These are phyloP conservation scores for Fragaria iinumae DNA, from an alignment of 306 rosid genomes.

Conservation along the genomic window DNA sequence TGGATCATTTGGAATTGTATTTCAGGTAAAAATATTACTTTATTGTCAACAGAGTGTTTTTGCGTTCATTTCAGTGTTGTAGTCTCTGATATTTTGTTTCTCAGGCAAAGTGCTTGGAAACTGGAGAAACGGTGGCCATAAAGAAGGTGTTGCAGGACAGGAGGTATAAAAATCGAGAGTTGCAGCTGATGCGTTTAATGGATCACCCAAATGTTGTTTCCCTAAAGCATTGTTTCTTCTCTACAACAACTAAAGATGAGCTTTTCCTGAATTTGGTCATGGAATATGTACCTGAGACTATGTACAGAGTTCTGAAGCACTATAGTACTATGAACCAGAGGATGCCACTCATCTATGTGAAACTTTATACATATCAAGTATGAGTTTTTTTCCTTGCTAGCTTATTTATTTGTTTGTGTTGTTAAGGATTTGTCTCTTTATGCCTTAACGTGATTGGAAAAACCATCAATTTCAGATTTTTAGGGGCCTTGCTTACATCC, in stretches of 20 bases:
- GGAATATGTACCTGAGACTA: conserved; percentile 93
- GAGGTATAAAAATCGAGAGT: conserved; percentile 87
- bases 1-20: conserved; percentile 94
- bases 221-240: conserved; percentile 83
- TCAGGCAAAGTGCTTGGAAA: conserved; percentile 92
- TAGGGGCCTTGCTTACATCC: conserved; percentile 92
- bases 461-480: conserved; percentile 55
- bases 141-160: conserved; percentile 92
- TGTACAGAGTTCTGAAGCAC: conserved; percentile 77
- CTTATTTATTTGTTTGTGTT: not conserved
- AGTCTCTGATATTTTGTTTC: conserved; percentile 29
- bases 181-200: conserved; percentile 94
- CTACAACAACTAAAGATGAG: conserved; percentile 82
- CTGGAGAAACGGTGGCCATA: conserved; percentile 84
- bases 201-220: conserved; percentile 88
- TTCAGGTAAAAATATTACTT: conserved; percentile 60
- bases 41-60: not conserved
- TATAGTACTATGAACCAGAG: conserved; percentile 76
- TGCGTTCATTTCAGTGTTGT: conserved; percentile 7
- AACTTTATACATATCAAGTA: conserved; percentile 93
- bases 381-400: conserved; percentile 23
- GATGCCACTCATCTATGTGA: conserved; percentile 90
- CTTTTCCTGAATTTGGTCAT: conserved; percentile 86
- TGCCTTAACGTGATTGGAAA: conserved; percentile 21
- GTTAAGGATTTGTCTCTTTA: not conserved